Evolutionary conservation across 257 asterid species (phyloP).

Genomic region (Avicennia marina): DNA sequence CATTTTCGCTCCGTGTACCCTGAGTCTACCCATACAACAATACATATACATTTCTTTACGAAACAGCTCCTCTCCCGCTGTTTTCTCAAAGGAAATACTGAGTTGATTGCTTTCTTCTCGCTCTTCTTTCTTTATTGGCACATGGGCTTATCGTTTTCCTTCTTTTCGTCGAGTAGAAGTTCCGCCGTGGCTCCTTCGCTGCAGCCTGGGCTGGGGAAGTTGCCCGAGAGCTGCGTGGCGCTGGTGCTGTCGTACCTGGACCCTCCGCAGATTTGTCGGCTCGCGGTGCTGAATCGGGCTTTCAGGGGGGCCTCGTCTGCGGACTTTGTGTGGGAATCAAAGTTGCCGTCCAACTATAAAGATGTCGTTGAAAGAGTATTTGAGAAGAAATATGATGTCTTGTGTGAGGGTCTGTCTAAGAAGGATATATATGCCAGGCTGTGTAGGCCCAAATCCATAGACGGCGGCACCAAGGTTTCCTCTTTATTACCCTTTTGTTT

Average conservation of each 20-base stretch:
- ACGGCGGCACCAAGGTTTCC: slow-evolving; percentile 71
- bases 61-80: background rate
- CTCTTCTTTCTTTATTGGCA: no score
- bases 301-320: slow-evolving; percentile 59
- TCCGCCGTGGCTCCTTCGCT: slow-evolving; percentile 13
- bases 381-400: slow-evolving; percentile 13
- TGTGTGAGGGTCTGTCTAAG: no score
- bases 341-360: slow-evolving; percentile 47
- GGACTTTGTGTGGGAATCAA: slow-evolving; percentile 70
- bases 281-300: slow-evolving; percentile 45
- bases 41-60: background rate
- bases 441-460: slow-evolving; percentile 45
- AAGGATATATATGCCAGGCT: slow-evolving; percentile 58
- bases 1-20: no score
- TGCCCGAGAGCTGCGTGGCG: slow-evolving; percentile 68
- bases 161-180: slow-evolving; percentile 16
- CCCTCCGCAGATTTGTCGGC: slow-evolving; percentile 61
- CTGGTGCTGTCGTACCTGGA: slow-evolving; percentile 46
- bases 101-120: background rate
- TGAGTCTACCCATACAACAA: no score
- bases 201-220: slow-evolving; percentile 47
- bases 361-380: slow-evolving; percentile 44
- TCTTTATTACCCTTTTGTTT: no score
- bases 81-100: background rate
- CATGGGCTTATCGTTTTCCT: slow-evolving; percentile 55